Evolutionary conservation across 495 filamentous ascomycete species (phyloP).

Genomic region (Paragyromitra xinjiangensis): DNA sequence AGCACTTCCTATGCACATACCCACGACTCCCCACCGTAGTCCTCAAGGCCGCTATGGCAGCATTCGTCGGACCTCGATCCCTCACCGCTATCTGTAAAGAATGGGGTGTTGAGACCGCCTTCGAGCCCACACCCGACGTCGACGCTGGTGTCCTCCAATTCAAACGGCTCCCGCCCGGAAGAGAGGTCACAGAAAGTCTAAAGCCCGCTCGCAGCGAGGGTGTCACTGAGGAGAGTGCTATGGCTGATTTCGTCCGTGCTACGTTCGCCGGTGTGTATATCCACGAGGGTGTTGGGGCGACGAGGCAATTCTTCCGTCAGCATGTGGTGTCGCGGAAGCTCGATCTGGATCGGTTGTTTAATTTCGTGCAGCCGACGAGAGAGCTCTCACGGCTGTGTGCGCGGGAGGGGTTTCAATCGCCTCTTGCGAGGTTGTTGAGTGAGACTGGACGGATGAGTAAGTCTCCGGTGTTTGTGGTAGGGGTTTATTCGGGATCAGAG

Average conservation of each 20-base stretch:
- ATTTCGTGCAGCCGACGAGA: constrained; percentile 80
- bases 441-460: constrained; percentile 86
- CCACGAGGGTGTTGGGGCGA: constrained; percentile 72
- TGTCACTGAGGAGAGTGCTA: constrained; percentile 57
- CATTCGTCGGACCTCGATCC: constrained; percentile 77
- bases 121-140: constrained; percentile 85
- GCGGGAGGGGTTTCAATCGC: constrained; percentile 86
- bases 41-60: constrained; percentile 81
- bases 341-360: constrained; percentile 77
- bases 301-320: constrained; percentile 79
- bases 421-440: constrained; percentile 82
- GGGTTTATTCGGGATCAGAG: constrained; percentile 86
- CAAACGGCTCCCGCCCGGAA: constrained; percentile 67
- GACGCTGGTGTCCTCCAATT: constrained; percentile 94
- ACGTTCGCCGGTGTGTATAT: constrained; percentile 84
- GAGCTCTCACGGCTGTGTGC: constrained; percentile 82
- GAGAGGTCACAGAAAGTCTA: constrained; percentile 24
- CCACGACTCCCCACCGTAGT: constrained; percentile 87
- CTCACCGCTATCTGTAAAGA: constrained; percentile 74
- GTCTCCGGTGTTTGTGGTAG: constrained; percentile 92
- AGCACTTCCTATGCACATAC: constrained; percentile 84
- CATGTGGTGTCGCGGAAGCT: constrained; percentile 85
- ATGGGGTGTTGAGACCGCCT: constrained; percentile 90
- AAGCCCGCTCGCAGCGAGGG: constrained; percentile 39
- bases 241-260: constrained; percentile 77